Evolutionary conservation across 305 asterid genomes (phyloP).

Genomic region (Fraxinus latifolia): DNA sequence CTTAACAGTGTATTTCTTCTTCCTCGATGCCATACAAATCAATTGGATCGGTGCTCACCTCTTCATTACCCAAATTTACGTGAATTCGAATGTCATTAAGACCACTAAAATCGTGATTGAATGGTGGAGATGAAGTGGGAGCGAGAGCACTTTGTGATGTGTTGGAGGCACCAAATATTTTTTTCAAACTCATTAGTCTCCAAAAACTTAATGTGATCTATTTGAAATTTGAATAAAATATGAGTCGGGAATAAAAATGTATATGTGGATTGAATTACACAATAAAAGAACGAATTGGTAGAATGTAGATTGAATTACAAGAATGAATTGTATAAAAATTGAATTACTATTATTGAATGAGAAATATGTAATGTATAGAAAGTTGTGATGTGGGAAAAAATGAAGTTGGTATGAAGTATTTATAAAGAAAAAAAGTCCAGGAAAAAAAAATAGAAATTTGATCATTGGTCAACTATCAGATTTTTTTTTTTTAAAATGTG

Average conservation of each 20-base stretch:
- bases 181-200: background rate
- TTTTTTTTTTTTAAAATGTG: background rate
- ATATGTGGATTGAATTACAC: background rate
- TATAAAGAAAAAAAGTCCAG: background rate
- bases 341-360: background rate
- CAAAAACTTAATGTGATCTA: background rate
- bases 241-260: background rate
- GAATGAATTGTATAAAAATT: background rate
- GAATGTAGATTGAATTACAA: background rate
- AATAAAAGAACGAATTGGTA: background rate
- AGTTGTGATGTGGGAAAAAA: background rate
- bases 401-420: background rate
- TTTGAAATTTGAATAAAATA: background rate
- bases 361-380: background rate
- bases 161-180: background rate
- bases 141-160: background rate
- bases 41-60: background rate
- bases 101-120: background rate
- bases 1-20: background rate
- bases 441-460: too few species aligned
- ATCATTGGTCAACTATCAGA: background rate
- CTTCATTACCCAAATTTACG: background rate
- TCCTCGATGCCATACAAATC: background rate
- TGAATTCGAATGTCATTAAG: background rate
- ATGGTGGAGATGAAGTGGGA: background rate